Evolutionary conservation across 1,139 yeast genomes (phyloP), one percentile per base, ranked within the genome.

Genomic region (Hyphopichia fennica): DNA sequence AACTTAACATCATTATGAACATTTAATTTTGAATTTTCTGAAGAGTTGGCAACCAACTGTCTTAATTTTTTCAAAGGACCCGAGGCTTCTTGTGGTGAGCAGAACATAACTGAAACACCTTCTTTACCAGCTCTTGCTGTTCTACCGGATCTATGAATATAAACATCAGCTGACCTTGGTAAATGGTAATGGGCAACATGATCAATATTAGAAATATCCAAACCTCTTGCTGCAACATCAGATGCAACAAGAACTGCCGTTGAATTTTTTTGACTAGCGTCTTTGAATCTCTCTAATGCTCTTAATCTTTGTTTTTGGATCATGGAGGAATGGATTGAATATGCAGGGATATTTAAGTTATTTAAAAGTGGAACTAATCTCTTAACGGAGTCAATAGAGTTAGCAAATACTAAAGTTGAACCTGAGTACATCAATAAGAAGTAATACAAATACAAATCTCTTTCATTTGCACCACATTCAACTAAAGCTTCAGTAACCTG

Each of bases 201-300:
- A 56, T 90, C 87, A 41, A 95, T 91, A 38, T 79, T 78, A 2
- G 96, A 87, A 45, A 95, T 89, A 73, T 95, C 99, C 47, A 95
- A 75, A 46, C 99, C 99, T 71, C 99, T 81, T 6, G 99, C 99
- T 2, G 99, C 99, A 41, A 93, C 98, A 64, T 93, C 99, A 2
- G 98, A 89, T 1, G 98, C 96, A 41, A 95, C 80, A 41, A 95
- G 72, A 2, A 93, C 91, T 0, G 89, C 79, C 2, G 87, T 76
- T 43, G 72, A 65, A 34, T 64, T 61, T 47, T 67, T 71, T 54
- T 75, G 61, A 55, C 79, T 69, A 25, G 83, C 77, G 40, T 70
- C 77, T 51, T 76, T 78, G 63, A 84, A 86, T 47, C 79, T 75
- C 59, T 95, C 99, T 53, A 95, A 69, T 6, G 95, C 81, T 53